Evolutionary conservation across 1,139 yeast genomes (phyloP), one percentile per base, ranked within the genome.

Genomic region (Lodderomyces metapsilosis): DNA sequence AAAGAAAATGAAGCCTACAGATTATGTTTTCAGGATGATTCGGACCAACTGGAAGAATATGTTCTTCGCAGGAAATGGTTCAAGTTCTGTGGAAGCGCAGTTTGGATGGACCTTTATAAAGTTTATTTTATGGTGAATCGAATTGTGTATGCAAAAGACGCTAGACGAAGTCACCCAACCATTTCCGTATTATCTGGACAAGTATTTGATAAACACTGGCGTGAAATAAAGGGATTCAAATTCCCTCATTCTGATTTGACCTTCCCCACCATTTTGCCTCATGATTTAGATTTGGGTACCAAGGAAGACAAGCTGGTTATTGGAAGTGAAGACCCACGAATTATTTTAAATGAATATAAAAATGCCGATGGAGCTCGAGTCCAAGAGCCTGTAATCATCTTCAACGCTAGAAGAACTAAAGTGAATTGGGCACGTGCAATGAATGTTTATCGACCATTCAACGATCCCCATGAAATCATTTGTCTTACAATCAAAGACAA

Each of bases 291-390:
- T 33, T 51, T 44, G 36, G 46, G 43, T 43, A 22, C 40, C 47
- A 36, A 52, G 53, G 30, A 38, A 28, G 40, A 21, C 42, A 45
- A 24, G 43, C 52, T 18, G 44, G 51, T n/a, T 44, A 61, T 66
- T 40, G 77, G 77, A 0, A 69, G 76, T 1, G 76, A 71, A 49
- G 76, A 71, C 45, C 74, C 76, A 2, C 57, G 74, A 30, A 52
- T 70, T 5, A 42, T 70, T 3, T 47, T 70, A 8, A 62, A 65
- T 6, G 58, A 54, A 35, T 68, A 66, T 44, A 44, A 52, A 8
- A 44, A 50, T 13, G 70, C 72, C 0, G 50, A 56, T 41, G 68
- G 43, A 5, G 36, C 30, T 16, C 2, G 5, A n/a, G 36, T 42
- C 10, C 64, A 62, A 32, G 81, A 75, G 44, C 81, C 80, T 2